These are phyloP conservation scores for Monosporascus sp. DNA, from an alignment of 2,329 filamentous ascomycete genomes.

Conservation along the genomic window DNA sequence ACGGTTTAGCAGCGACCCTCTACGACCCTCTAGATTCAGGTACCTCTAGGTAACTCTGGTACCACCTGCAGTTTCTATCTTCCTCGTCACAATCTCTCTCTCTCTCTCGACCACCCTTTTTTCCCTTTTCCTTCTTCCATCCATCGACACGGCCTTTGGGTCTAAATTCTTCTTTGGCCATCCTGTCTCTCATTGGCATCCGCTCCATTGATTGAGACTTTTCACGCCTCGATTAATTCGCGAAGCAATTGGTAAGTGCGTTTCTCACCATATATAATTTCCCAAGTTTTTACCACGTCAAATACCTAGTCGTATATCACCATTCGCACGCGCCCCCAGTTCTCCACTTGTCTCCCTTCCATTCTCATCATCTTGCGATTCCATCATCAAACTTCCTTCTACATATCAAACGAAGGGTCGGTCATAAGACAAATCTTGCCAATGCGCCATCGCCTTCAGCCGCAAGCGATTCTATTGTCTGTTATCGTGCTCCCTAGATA, in stretches of 20 bases:
- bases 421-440: too few relatives aligned
- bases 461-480: too few relatives aligned
- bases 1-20: neutral
- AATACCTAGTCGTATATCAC: too few relatives aligned
- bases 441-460: too few relatives aligned
- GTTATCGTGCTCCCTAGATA: too few relatives aligned
- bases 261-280: too few relatives aligned
- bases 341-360: too few relatives aligned
- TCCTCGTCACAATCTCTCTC: conserved; percentile 14
- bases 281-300: too few relatives aligned
- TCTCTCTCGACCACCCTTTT: conserved; percentile 23
- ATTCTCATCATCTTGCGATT: too few relatives aligned
- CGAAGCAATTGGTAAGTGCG: neutral
- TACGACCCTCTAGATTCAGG: neutral
- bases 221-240: neutral
- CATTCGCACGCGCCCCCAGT: too few relatives aligned
- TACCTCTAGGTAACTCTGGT: neutral
- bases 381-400: too few relatives aligned
- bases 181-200: conserved; percentile 3
- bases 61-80: conserved; percentile 1
- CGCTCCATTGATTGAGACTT: neutral
- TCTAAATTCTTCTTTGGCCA: conserved; percentile 10
- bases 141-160: conserved; percentile 4
- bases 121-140: conserved; percentile 20
- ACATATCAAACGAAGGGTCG: too few relatives aligned